A percentile compares a stretch with the other conserved stretches of the same genome.
Conservation (phyloP, 352 stramenopile species). For the Phytopythium kandeliae region DNA sequence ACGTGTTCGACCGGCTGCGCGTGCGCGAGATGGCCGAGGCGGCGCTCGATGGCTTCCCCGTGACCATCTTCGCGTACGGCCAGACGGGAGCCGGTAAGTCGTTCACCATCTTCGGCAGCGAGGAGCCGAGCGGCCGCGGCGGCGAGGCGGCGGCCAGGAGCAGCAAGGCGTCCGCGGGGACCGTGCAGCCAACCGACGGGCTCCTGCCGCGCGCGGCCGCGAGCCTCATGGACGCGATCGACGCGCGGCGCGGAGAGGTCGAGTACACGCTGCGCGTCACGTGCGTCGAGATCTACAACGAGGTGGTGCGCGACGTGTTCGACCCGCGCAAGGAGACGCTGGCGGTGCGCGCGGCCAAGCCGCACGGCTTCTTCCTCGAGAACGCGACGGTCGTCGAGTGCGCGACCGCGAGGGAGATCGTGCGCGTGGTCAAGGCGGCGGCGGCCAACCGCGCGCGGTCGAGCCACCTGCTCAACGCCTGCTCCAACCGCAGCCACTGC, state of each 20-base stretch:
- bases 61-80: slow-evolving; percentile 74
- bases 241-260: slow-evolving; percentile 22
- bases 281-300: slow-evolving; percentile 79
- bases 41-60: slow-evolving; percentile 56
- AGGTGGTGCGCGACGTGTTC: slow-evolving; percentile 61
- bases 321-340: slow-evolving; percentile 54
- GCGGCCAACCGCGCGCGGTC: slow-evolving; percentile 60
- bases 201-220: slow-evolving; percentile 44
- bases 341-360: slow-evolving; percentile 47
- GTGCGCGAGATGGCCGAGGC: slow-evolving; percentile 37
- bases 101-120: slow-evolving; percentile 69
- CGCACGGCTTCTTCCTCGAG: slow-evolving; percentile 66
- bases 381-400: slow-evolving; percentile 68
- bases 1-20: slow-evolving; percentile 48
- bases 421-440: slow-evolving; percentile 54
- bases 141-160: background rate
- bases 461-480: slow-evolving; percentile 61
- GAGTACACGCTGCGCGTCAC: slow-evolving; percentile 60
- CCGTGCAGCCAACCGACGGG: slow-evolving; percentile 29
- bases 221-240: slow-evolving; percentile 48
- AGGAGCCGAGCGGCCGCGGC: slow-evolving; percentile 18
- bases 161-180: slow-evolving; percentile 3
- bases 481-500: slow-evolving; percentile 72
- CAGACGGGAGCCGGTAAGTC: slow-evolving; percentile 72
- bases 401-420: slow-evolving; percentile 44